Conservation (phyloP, 1,284 basidiomycete species). For the Ceratobasidium sp. region DNA sequence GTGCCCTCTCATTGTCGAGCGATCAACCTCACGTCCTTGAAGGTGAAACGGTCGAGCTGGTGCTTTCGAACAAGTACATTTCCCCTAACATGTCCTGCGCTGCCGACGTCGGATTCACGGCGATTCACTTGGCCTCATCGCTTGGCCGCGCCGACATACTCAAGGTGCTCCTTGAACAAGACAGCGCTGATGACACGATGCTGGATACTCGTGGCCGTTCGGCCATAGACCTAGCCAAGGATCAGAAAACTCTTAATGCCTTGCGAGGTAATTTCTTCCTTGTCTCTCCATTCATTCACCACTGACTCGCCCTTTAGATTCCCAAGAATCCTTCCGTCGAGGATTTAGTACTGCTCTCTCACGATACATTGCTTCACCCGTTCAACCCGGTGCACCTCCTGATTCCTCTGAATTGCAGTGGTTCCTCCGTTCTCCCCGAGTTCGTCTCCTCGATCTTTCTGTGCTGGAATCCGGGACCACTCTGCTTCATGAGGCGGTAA, state of each 20-base stretch:
- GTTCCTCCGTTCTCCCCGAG: conserved; percentile 67
- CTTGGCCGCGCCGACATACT: conserved; percentile 81
- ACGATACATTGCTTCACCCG: conserved; percentile 72
- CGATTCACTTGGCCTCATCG: conserved; percentile 85
- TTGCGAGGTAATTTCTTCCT: conserved; percentile 67
- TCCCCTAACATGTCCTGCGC: conserved; percentile 77
- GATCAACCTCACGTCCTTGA: conserved; percentile 33
- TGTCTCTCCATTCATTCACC: neutral
- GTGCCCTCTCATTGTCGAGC: conserved; percentile 48
- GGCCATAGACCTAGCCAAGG: conserved; percentile 73
- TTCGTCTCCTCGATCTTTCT: conserved; percentile 65
- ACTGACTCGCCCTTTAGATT: conserved; percentile 59
- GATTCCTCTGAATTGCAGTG: conserved; percentile 55
- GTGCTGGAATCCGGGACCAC: conserved; percentile 80
- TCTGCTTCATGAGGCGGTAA: conserved; percentile 86
- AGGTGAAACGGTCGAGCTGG: conserved; percentile 69
- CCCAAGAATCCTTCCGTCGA: conserved; percentile 76
- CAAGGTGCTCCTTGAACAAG: conserved; percentile 73
- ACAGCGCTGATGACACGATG: conserved; percentile 79
- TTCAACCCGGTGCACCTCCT: conserved; percentile 54
- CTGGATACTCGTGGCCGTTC: conserved; percentile 74
- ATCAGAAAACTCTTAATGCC: conserved; percentile 63
- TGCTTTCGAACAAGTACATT: conserved; percentile 74
- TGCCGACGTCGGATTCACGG: conserved; percentile 73
- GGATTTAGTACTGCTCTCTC: conserved; percentile 72